phyloP scores from a whole-genome alignment of 257 asterid genomes.

The Datura wrightii region DNA sequence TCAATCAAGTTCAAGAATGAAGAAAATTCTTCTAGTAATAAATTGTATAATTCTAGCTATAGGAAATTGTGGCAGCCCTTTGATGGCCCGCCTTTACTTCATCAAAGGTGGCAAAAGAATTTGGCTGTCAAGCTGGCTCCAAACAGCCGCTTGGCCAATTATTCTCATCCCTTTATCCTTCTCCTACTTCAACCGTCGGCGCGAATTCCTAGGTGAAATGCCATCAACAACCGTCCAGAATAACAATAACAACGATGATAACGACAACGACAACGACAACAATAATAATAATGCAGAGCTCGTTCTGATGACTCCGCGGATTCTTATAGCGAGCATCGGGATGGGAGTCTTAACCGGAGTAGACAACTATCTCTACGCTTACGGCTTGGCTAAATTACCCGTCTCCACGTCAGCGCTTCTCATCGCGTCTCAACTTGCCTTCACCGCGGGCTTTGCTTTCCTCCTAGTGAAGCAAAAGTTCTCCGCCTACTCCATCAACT shows the following conservation, averaged over 20 bases:
- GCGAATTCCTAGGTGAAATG: background rate
- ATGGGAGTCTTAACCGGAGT: conserved; percentile 36
- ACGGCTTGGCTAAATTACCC: conserved; percentile 40
- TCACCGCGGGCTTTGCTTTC: conserved; percentile 43
- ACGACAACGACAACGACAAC: background rate
- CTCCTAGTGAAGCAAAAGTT: conserved; percentile 42
- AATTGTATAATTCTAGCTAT: conserved; percentile 22
- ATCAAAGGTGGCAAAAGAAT: conserved; percentile 35
- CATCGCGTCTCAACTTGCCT: conserved; percentile 44
- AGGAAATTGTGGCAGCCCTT: conserved; percentile 31
- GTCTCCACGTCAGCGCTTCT: conserved; percentile 41
- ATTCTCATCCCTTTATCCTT: conserved; percentile 25
- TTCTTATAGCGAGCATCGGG: background rate
- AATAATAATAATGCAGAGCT: background rate
- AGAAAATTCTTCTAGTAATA: background rate
- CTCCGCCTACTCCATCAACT: conserved; percentile 25
- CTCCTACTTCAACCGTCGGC: conserved; percentile 23
- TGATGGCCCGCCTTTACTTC: conserved; percentile 32
- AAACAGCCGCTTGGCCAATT: conserved; percentile 31
- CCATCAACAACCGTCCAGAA: background rate
- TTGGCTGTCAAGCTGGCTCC: conserved; percentile 35
- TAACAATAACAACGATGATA: background rate
- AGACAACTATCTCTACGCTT: conserved; percentile 38
- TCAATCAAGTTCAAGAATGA: background rate
- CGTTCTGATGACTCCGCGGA: conserved; percentile 1